These are phyloP conservation scores for Mallotus repandus DNA, from an alignment of 441 rosid genomes.

Conservation along the genomic window DNA sequence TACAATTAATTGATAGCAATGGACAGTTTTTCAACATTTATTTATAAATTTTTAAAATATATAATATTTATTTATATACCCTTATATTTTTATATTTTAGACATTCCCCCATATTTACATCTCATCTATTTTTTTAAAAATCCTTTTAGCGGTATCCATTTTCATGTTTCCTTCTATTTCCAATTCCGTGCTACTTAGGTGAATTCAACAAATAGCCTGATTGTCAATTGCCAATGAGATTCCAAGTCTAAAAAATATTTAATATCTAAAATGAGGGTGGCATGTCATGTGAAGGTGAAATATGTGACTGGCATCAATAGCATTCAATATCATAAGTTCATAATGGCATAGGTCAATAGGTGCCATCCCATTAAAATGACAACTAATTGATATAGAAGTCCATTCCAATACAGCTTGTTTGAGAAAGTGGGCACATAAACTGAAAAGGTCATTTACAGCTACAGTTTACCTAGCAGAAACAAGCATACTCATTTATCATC, in stretches of 20 bases:
- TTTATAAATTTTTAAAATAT: too few species aligned
- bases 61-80: too few species aligned
- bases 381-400: not conserved
- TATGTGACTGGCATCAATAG: not conserved
- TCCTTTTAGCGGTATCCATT: too few species aligned
- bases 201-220: not conserved
- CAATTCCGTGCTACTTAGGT: not conserved
- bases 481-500: not conserved
- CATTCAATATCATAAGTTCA: not conserved
- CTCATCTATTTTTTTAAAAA: too few species aligned
- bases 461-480: not conserved
- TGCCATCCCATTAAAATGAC: constrained; percentile 1
- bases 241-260: not conserved
- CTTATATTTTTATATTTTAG: too few species aligned
- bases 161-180: too few species aligned
- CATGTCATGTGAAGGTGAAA: not conserved
- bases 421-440: not conserved
- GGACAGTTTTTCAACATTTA: too few species aligned
- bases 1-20: too few species aligned
- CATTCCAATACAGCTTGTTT: not conserved
- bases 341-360: not conserved
- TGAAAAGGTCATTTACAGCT: not conserved
- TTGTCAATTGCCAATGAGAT: not conserved
- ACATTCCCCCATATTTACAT: too few species aligned
- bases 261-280: constrained; percentile 4